Conservation (phyloP, 1,284 basidiomycete genomes). For the Porogramme epimiltina region DNA sequence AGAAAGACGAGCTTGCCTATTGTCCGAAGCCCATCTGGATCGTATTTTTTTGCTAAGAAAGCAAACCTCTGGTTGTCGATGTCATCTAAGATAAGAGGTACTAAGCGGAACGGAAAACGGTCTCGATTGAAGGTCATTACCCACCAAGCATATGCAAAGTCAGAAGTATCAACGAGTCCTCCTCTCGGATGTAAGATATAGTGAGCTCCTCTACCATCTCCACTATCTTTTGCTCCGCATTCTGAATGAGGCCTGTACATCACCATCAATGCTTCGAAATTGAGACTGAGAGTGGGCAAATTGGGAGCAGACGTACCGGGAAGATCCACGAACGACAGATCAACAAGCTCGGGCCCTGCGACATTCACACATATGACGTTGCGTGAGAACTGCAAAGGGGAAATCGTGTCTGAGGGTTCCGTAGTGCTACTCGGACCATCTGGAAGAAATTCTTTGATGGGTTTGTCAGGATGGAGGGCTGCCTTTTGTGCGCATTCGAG, state of each 20-base stretch:
- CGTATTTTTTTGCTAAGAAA: constrained; percentile 50
- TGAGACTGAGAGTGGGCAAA: no score
- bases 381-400: constrained; percentile 37
- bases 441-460: no score
- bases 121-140: constrained; percentile 7
- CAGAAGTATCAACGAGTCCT: constrained; percentile 51
- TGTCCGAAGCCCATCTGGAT: constrained; percentile 54
- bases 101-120: no score
- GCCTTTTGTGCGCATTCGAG: constrained; percentile 48
- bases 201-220: constrained; percentile 49
- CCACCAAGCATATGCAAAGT: constrained; percentile 64
- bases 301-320: constrained; percentile 41
- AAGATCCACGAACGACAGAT: constrained; percentile 47
- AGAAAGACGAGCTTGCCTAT: constrained; percentile 61
- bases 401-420: no score
- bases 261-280: no score
- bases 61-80: constrained; percentile 65
- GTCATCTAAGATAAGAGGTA: no score
- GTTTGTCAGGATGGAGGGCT: constrained; percentile 28
- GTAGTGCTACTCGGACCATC: no score
- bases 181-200: constrained; percentile 43
- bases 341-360: constrained; percentile 43
- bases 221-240: constrained; percentile 45
- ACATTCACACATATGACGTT: constrained; percentile 49
- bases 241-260: constrained; percentile 53